Evolutionary conservation across 164 flowering plant genomes (phyloP), one percentile per base, ranked within the genome.

Genomic region (Annona cherimola): DNA sequence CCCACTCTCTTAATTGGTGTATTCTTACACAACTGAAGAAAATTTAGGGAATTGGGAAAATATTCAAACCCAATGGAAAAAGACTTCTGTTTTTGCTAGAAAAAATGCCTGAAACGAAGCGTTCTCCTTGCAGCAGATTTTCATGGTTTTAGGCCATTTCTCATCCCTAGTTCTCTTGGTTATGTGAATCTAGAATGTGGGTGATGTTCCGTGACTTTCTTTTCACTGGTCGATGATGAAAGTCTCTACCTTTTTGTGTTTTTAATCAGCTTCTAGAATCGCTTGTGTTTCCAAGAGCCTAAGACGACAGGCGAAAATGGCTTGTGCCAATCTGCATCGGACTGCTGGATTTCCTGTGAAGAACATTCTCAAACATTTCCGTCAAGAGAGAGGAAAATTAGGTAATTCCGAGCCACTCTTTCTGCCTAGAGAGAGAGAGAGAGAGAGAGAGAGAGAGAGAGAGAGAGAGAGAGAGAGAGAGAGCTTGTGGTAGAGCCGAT

Each of bases 321-420:
- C 54, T 1, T n/a, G 20, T 42, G 26, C 69, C 57, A 46, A 75
- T 55, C 85, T 87, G 89, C 84, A 78, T 8, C 79, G 83, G 79
- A 46, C 64, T 19, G 67, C 81, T 69, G 69, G 69, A 18, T 73
- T 68, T 26, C 74, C 69, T 75, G 80, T 72, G 55, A 84, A 75
- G 71, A 74, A 63, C 76, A 75, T 77, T 73, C 71, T 82, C 42
- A 77, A 74, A 61, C 76, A 69, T 61, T 71, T 79, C 60, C 46
- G 43, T 57, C 77, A 76, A 61, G 9, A 69, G 42, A 68, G 71
- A 75, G 80, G 79, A 78, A 66, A 75, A 71, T 66, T 67, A 73
- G 86, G 91, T 84, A 84, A 67, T 71, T 43, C 20, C 35, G 2
- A 39, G 5, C 67, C 57, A 40, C 3, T 46, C 2, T 61, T 19